These are phyloP conservation scores for Neopestalotiopsis clavispora DNA, from an alignment of 2,329 filamentous ascomycete genomes.

Conservation along the genomic window DNA sequence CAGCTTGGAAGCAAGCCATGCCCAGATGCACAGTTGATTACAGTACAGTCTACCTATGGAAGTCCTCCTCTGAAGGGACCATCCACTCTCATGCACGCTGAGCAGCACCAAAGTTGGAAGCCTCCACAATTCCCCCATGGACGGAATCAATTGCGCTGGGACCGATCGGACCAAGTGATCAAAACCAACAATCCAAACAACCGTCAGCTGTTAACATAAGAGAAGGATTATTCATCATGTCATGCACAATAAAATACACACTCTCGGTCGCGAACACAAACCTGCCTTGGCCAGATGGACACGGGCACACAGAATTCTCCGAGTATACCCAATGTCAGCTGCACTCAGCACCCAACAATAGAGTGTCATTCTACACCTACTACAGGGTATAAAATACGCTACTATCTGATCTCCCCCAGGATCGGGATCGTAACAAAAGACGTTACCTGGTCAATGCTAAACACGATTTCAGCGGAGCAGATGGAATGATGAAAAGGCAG, in stretches of 20 bases:
- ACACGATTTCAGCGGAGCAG: neutral
- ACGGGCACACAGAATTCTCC: too few species aligned
- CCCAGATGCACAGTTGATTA: neutral
- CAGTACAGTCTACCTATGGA: neutral
- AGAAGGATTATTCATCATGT: neutral
- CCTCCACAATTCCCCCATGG: neutral
- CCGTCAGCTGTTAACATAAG: neutral
- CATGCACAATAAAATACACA: neutral
- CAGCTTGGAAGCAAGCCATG: neutral
- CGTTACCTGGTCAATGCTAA: slow-evolving; percentile 1
- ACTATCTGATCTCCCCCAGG: neutral
- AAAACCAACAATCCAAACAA: neutral
- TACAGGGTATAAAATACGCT: neutral
- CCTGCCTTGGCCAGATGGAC: neutral
- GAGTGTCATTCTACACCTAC: neutral
- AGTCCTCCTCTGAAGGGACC: neutral
- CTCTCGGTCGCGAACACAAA: neutral
- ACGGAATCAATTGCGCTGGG: neutral
- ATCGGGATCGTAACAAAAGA: slow-evolving; percentile 1
- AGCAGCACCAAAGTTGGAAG: neutral
- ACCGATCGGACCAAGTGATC: neutral
- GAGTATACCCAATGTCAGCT: too few species aligned
- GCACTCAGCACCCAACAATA: neutral
- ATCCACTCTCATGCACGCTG: neutral
- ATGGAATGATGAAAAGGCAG: neutral